Conservation (phyloP, 1,284 basidiomycete species). For the Ustilago trichophora region DNA sequence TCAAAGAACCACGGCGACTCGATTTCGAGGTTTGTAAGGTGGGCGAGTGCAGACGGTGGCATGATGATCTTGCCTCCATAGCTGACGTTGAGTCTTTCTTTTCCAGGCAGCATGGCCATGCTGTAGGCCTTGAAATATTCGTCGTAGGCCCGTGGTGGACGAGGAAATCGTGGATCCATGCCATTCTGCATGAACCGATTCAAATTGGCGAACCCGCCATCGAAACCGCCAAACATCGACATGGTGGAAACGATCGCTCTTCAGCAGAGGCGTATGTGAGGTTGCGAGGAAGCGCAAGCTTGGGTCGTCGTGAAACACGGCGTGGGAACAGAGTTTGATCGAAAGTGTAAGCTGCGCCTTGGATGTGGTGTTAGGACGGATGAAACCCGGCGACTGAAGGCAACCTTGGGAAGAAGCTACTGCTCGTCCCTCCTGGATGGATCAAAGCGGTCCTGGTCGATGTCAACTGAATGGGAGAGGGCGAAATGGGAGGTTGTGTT, state of each 20-base stretch:
- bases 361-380: no score
- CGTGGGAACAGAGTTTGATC: no score
- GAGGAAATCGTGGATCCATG: conserved; percentile 52
- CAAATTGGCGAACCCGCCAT: conserved; percentile 33
- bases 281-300: no score
- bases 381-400: no score
- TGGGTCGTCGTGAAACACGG: no score
- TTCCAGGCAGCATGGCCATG: conserved; percentile 82
- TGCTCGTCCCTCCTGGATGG: no score
- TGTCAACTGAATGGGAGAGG: no score
- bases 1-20: conserved; percentile 96
- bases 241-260: conserved; percentile 1
- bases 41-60: conserved; percentile 92
- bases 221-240: conserved; percentile 39
- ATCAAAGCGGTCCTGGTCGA: no score
- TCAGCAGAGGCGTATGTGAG: no score
- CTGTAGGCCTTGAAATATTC: conserved; percentile 74
- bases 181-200: conserved; percentile 49
- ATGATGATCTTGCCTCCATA: conserved; percentile 99
- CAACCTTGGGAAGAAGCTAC: no score
- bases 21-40: conserved; percentile 86
- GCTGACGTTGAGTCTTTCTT: conserved; percentile 83
- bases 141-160: conserved; percentile 61
- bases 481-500: no score
- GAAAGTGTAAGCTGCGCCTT: no score